A percentile compares a stretch with the other conserved stretches of the same genome.
phyloP scores from a whole-genome alignment of 176 grass and related monocot species.

The Olyra latifolia region DNA sequence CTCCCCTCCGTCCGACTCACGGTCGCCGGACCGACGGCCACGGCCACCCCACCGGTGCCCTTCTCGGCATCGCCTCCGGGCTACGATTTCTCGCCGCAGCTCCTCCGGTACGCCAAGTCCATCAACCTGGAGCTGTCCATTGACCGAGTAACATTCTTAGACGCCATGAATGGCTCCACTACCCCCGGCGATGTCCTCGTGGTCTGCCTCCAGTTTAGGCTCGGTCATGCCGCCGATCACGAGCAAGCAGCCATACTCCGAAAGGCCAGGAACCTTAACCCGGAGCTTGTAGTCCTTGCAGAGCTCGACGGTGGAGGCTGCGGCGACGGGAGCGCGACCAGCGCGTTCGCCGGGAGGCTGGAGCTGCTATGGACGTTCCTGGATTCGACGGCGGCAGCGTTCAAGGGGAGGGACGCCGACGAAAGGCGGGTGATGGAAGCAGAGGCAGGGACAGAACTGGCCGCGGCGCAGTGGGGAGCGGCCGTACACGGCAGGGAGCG shows the following conservation, averaged over 20 bases:
- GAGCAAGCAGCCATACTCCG: conserved; percentile 49
- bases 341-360: conserved; percentile 47
- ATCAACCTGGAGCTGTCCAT: conserved; percentile 77
- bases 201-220: conserved; percentile 79
- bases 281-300: conserved; percentile 72
- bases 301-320: conserved; percentile 17
- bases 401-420: conserved; percentile 72
- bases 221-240: conserved; percentile 34
- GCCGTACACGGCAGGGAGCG: conserved; percentile 45
- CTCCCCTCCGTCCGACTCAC: conserved; percentile 65
- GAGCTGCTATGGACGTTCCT: conserved; percentile 83
- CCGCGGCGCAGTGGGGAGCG: background rate
- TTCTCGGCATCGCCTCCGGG: conserved; percentile 61
- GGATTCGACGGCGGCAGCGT: conserved; percentile 78
- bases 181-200: conserved; percentile 51
- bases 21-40: conserved; percentile 13
- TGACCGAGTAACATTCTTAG: conserved; percentile 24
- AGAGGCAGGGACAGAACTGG: conserved; percentile 51
- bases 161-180: background rate
- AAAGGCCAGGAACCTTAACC: conserved; percentile 52
- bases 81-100: conserved; percentile 81
- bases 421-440: conserved; percentile 71
- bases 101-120: conserved; percentile 85
- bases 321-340: background rate
- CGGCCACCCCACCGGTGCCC: conserved; percentile 30